A percentile compares a stretch with the other conserved stretches of the same genome.
Evolutionary conservation across 1,284 basidiomycete genomes (phyloP).

Genomic region (Blastosporella zonata): DNA sequence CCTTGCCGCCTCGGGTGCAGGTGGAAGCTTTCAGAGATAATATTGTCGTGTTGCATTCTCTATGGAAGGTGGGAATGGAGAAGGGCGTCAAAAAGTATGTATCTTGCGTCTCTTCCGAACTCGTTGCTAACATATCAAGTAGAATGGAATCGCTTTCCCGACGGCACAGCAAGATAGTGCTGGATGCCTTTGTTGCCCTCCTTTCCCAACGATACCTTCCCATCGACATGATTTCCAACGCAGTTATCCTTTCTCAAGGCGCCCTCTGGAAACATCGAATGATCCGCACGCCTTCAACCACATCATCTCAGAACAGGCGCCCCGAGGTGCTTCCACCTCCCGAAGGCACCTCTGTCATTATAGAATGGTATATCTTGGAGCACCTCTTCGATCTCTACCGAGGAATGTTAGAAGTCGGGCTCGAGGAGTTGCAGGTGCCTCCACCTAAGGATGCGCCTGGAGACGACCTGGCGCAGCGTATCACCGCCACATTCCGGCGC

Average conservation of each 20-base stretch:
- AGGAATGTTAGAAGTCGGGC: slow-evolving; percentile 66
- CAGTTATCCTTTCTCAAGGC: slow-evolving; percentile 72
- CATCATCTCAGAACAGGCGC: slow-evolving; percentile 24
- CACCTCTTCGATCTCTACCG: slow-evolving; percentile 76
- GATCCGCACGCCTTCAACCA: slow-evolving; percentile 42
- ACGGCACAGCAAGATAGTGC: slow-evolving; percentile 46
- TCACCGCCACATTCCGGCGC: slow-evolving; percentile 83
- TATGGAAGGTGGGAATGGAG: slow-evolving; percentile 60
- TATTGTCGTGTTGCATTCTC: slow-evolving; percentile 67
- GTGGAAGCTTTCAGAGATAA: slow-evolving; percentile 69
- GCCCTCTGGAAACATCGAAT: slow-evolving; percentile 82
- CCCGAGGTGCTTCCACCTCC: slow-evolving; percentile 23
- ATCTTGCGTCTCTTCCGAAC: not conserved
- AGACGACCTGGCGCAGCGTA: slow-evolving; percentile 71
- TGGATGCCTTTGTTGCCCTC: slow-evolving; percentile 53
- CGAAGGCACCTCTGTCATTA: slow-evolving; percentile 28
- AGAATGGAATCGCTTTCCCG: slow-evolving; percentile 46
- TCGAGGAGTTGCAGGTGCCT: slow-evolving; percentile 50
- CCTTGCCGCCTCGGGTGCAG: slow-evolving; percentile 36
- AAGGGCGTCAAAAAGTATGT: slow-evolving; percentile 63
- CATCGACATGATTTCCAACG: slow-evolving; percentile 72
- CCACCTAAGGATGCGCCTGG: slow-evolving; percentile 51
- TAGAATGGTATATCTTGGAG: slow-evolving; percentile 69
- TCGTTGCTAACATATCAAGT: slow-evolving; percentile 10
- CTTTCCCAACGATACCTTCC: slow-evolving; percentile 71